A percentile compares a stretch with the other conserved stretches of the same genome.
Evolutionary conservation across 345 rosid species (phyloP).

Genomic region (Rhodamnia rubescens): DNA sequence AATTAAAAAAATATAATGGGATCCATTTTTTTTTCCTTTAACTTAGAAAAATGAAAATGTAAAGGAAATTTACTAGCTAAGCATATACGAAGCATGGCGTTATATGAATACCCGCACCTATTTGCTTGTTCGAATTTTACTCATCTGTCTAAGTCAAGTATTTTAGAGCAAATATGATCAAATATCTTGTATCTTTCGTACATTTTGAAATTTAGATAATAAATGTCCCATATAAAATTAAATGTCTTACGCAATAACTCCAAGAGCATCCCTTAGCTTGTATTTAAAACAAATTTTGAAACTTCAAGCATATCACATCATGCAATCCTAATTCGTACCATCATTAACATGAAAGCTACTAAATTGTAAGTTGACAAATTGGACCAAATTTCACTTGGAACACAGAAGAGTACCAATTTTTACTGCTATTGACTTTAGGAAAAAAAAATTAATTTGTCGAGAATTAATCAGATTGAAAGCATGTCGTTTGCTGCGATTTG

Average conservation of each 20-base stretch:
- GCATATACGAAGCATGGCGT: neutral
- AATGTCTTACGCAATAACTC: neutral
- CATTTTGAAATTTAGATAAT: neutral
- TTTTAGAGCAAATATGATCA: neutral
- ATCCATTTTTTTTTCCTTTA: neutral
- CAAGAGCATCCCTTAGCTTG: too few species aligned
- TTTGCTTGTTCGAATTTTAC: neutral
- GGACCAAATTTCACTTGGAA: neutral
- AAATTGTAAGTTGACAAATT: neutral
- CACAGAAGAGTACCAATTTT: neutral
- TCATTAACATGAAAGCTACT: neutral
- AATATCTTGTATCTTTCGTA: neutral
- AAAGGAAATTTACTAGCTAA: neutral
- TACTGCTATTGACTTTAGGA: neutral
- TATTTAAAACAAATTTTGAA: too few species aligned
- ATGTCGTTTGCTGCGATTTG: neutral
- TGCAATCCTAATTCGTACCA: too few species aligned
- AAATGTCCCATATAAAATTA: neutral
- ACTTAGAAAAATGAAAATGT: neutral
- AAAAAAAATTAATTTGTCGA: neutral
- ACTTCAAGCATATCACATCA: too few species aligned
- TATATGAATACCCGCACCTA: neutral
- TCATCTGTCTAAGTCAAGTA: accelerated
- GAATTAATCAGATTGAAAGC: neutral
- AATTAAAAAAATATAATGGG: neutral